Conservation (phyloP, 177 flowering plant genomes). For the Vitis hybrid region DNA sequence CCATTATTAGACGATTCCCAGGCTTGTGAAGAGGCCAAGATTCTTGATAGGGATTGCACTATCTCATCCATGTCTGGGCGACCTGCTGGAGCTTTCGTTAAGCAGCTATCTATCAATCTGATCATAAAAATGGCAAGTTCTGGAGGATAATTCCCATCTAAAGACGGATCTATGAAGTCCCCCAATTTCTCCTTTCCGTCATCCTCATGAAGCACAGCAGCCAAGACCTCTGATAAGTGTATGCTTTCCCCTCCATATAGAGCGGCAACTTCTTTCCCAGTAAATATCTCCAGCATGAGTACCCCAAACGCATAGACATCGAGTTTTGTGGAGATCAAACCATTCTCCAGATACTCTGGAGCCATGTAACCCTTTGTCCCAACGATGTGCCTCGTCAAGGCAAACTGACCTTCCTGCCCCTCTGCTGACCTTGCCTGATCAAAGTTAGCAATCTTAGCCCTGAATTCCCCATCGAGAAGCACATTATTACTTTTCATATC, state of each 20-base stretch:
- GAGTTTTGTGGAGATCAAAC: conserved; percentile 72
- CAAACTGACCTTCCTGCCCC: conserved; percentile 29
- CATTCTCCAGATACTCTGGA: conserved; percentile 81
- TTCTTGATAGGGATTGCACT: conserved; percentile 46
- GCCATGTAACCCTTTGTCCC: conserved; percentile 81
- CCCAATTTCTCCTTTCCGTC: conserved; percentile 37
- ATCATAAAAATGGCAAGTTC: conserved; percentile 47
- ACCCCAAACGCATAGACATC: conserved; percentile 86
- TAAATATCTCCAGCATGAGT: conserved; percentile 63
- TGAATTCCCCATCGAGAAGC: conserved; percentile 60
- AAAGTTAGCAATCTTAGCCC: conserved; percentile 76
- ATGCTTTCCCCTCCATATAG: conserved; percentile 23
- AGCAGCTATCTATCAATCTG: conserved; percentile 48
- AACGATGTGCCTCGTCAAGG: conserved; percentile 55
- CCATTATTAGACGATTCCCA: conserved; percentile 38
- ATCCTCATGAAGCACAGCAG: conserved; percentile 23
- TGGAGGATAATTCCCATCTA: conserved; percentile 50
- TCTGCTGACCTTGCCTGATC: conserved; percentile 53
- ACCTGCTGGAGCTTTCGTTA: conserved; percentile 52
- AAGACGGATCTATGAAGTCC: conserved; percentile 54
- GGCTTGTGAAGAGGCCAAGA: conserved; percentile 35
- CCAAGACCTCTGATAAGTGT: conserved; percentile 31
- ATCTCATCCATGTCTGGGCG: conserved; percentile 71
- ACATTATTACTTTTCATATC: conserved; percentile 62
- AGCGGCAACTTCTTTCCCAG: conserved; percentile 54